Percentiles rank a stretch among this genome's conserved stretches.
Conservation (phyloP, 805 yeast species). For the Wickerhamomyces alni region DNA sequence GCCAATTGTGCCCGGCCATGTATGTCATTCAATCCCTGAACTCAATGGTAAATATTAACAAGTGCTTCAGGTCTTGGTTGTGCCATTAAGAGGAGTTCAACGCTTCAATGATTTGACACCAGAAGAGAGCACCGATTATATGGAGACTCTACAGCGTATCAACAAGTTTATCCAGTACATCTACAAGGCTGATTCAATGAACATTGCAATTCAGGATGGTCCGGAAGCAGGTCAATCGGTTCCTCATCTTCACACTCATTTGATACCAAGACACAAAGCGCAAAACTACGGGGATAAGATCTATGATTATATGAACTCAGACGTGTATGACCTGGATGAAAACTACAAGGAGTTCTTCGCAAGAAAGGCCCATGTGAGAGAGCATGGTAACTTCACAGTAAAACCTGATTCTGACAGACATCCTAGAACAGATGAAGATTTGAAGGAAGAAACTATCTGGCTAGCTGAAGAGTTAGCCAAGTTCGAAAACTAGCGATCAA, state of each 20-base stretch:
- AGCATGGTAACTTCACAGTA: slow-evolving; percentile 23
- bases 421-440: slow-evolving; percentile 53
- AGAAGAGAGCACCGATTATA: slow-evolving; percentile 75
- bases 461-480: slow-evolving; percentile 38
- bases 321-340: slow-evolving; percentile 41
- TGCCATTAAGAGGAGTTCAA: slow-evolving; percentile 67
- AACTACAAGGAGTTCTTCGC: slow-evolving; percentile 23
- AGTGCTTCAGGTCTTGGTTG: slow-evolving; percentile 48
- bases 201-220: slow-evolving; percentile 94
- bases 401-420: slow-evolving; percentile 47
- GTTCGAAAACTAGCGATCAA: too few relatives aligned
- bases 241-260: slow-evolving; percentile 91
- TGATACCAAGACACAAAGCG: slow-evolving; percentile 71
- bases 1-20: slow-evolving; percentile 94
- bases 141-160: slow-evolving; percentile 65
- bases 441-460: slow-evolving; percentile 66
- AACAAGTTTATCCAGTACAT: slow-evolving; percentile 58
- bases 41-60: neutral
- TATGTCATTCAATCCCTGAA: slow-evolving; percentile 2
- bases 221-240: slow-evolving; percentile 94
- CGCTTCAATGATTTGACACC: slow-evolving; percentile 63
- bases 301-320: slow-evolving; percentile 53
- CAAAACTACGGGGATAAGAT: slow-evolving; percentile 67
- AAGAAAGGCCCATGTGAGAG: slow-evolving; percentile 24
- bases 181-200: slow-evolving; percentile 77